Evolutionary conservation across 208 protist genomes (phyloP), one percentile per base, ranked within the genome.

Genomic region (Angomonas desouzai): DNA sequence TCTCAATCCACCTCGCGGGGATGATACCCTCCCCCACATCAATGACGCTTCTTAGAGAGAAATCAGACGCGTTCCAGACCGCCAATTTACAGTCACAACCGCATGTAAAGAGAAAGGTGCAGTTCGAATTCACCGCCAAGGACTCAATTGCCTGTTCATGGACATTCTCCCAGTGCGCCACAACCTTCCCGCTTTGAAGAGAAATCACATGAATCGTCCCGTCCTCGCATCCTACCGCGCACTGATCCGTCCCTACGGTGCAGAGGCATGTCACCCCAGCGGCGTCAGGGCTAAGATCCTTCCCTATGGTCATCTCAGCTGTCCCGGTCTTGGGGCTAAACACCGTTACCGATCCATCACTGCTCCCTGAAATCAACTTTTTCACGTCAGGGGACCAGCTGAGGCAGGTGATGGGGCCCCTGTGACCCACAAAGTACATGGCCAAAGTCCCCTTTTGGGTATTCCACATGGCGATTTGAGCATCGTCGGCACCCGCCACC

Each of bases 391-490:
- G 74, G 0, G 93, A 83, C 82, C 97, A 98, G 36, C 27, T 62
- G 25, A 79, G 86, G 76, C 77, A 92, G 6, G 85, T 93, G 2
- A 98, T 78, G 33, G 83, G 55, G 10, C 76, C 90, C 30, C 76
- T 68, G 62, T 99, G 97, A 16, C 94, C 97, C 3, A 78, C 78
- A 70, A 98, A 98, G 63, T 93, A 91, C 70, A 94, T 89, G 49
- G 96, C 75, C n/a, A 92, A 71, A 10, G 83, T 78, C 11, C 92
- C 93, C 56, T 92, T 92, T 0, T 69, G 34, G 1, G 87, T 78
- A 58, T 94, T 97, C 94, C 95, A 98, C 94, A 99, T 97, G 40
- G 87, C 97, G 11, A 81, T 75, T 64, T 97, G 95, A 47, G 83
- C 83, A 64, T 98, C 96, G 38, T 89, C 79, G 22, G 83, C 87